phyloP scores from a whole-genome alignment of 2,329 filamentous ascomycete genomes.

The Trichoderma sp. region DNA sequence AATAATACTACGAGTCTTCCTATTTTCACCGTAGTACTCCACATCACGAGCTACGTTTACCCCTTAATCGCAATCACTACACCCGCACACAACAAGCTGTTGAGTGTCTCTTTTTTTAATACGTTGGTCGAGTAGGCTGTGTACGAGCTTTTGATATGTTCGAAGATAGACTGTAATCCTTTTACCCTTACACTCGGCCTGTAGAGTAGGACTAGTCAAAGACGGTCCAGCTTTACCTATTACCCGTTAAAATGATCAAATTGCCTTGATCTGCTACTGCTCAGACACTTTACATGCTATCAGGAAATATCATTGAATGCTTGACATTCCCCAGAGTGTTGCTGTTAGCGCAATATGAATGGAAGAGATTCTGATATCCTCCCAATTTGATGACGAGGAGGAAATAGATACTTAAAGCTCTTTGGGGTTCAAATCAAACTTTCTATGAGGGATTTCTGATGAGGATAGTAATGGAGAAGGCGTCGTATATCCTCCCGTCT shows the following conservation, averaged over 20 bases:
- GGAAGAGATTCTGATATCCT: rapidly evolving
- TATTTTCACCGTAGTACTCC: no score
- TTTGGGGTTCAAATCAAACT: not conserved
- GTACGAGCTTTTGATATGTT: not conserved
- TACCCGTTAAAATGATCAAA: not conserved
- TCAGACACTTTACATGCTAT: not conserved
- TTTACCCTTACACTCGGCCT: not conserved
- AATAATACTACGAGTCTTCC: no score
- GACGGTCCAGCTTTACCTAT: not conserved
- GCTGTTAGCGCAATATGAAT: not conserved
- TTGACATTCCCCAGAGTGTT: not conserved
- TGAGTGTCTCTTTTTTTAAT: not conserved
- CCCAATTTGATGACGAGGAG: not conserved
- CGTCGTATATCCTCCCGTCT: not conserved
- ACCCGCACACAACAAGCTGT: no score
- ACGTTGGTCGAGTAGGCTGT: not conserved
- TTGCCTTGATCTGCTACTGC: not conserved
- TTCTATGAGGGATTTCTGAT: not conserved
- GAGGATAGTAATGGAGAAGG: not conserved
- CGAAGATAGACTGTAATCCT: not conserved
- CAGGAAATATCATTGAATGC: not conserved
- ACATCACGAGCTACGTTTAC: no score
- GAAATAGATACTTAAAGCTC: not conserved
- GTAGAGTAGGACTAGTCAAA: not conserved
- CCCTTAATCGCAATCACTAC: no score